Evolutionary conservation across 257 asterid genomes (phyloP).

Genomic region (Solanum ossicruentum): DNA sequence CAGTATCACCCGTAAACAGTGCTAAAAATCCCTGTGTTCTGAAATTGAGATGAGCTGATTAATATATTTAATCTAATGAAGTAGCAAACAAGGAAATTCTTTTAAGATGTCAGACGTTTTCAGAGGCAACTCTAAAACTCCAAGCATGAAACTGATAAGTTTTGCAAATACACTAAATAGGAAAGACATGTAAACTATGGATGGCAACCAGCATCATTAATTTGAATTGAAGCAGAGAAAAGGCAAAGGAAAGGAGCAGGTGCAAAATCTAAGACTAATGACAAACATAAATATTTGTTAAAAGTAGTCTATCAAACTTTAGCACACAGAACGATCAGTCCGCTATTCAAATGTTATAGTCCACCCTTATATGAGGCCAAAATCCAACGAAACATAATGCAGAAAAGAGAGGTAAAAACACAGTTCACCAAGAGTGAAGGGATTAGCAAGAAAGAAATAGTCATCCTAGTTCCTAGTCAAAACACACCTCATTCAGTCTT

Average conservation of each 20-base stretch:
- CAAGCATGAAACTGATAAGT: neutral
- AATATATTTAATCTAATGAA: neutral
- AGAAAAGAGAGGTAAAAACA: neutral
- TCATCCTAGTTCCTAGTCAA: neutral
- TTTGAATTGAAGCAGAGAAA: neutral
- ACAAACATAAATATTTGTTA: neutral
- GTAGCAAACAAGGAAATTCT: neutral
- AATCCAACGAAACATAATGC: neutral
- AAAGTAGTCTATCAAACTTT: neutral
- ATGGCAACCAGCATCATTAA: neutral
- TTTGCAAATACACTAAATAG: neutral
- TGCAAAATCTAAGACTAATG: neutral
- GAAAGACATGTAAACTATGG: neutral
- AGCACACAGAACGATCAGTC: neutral
- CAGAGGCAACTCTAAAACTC: neutral
- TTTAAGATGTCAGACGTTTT: neutral
- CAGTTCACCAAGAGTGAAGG: neutral
- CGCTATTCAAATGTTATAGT: neutral
- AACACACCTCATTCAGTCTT: neutral
- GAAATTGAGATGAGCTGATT: constrained; percentile 5
- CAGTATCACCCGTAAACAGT: constrained; percentile 85
- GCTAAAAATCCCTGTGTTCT: constrained; percentile 96
- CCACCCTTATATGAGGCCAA: neutral
- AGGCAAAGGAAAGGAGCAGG: neutral
- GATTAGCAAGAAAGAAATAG: neutral